Evolutionary conservation across 2,329 filamentous ascomycete species (phyloP), one percentile per base, ranked within the genome.

Genomic region (Dichotomopilus funicola): DNA sequence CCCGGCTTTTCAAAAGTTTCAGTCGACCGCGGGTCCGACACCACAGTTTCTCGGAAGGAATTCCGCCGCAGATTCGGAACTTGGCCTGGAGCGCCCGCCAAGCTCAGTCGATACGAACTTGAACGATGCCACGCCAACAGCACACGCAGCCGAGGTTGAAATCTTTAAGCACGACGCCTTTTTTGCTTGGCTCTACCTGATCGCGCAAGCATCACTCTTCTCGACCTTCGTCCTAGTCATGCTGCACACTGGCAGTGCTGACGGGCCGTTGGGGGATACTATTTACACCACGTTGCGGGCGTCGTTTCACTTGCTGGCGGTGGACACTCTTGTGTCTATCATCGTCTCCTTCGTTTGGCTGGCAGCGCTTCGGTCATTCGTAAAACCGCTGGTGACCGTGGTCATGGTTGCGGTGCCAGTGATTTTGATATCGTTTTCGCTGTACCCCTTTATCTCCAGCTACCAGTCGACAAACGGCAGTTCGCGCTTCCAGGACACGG

Each of bases 321-420:
- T 94, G 51, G 95, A 97, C 71, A 97, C 94, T 0, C 70, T 97
- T 13, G 86, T 96, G n/a, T 88, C 94, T 0, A 77, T 96, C 41
- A 76, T 95, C 38, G 88, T 97, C 19, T 92, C 92, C 1, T 77
- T 96, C 38, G 71, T 96, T 33, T 99, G 94, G 94, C 81, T 99
- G 59, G 88, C 91, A 1, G 77, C 95, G 1, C 76, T 99, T 48
- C 83, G 90, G 48, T 94, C 91, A 5, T 96, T 95, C 70, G 89
- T 95, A 27, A 83, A 89, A 54, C 83, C 86, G n/a, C 75, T 97
- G 52, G 88, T 96, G 52, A 85, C 86, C 62, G 72, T 88, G 54
- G 88, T 96, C 59, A 72, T 96, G 40, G 75, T 96, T 42, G 87
- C 89, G 0, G 91, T 96, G 12, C 94, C 94, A 0, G 75, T 91